Evolutionary conservation across 176 grass and related monocot genomes (phyloP).

Genomic region (Raddia distichophylla): DNA sequence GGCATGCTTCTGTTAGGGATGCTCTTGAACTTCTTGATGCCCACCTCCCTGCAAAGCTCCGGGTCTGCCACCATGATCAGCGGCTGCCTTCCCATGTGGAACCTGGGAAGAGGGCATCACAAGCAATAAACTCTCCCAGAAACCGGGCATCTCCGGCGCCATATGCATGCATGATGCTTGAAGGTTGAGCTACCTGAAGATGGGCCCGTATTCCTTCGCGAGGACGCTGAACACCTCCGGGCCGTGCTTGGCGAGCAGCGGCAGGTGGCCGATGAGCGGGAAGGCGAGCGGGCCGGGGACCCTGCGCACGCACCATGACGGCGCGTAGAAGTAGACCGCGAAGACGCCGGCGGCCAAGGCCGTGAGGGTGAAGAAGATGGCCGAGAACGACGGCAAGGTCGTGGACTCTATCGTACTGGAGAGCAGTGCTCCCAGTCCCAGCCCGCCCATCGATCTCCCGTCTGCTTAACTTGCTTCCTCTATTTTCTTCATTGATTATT

Average conservation of each 20-base stretch:
- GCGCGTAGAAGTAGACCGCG: conserved; percentile 52
- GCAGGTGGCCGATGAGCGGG: conserved; percentile 61
- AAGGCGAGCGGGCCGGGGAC: conserved; percentile 47
- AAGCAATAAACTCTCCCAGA: neutral
- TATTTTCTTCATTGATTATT: neutral
- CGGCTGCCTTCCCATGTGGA: conserved; percentile 50
- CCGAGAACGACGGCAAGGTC: neutral
- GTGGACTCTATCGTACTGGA: neutral
- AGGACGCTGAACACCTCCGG: conserved; percentile 47
- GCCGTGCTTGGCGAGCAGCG: conserved; percentile 58
- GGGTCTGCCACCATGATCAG: conserved; percentile 31
- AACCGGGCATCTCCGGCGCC: too few species aligned
- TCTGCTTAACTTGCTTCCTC: neutral
- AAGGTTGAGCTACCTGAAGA: conserved; percentile 4
- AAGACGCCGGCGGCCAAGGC: conserved; percentile 32
- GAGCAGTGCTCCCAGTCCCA: neutral
- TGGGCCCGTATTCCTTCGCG: conserved; percentile 45
- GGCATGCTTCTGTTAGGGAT: conserved; percentile 36
- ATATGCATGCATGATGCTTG: too few species aligned
- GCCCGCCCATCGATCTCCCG: neutral
- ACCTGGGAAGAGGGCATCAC: neutral
- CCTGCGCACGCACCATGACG: conserved; percentile 49
- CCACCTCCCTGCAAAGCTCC: conserved; percentile 50
- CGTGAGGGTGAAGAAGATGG: conserved; percentile 8
- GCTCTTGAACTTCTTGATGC: conserved; percentile 58